phyloP scores from a whole-genome alignment of 371 early-diverging fungal species.

The Dipsacomyces acuminosporus region DNA sequence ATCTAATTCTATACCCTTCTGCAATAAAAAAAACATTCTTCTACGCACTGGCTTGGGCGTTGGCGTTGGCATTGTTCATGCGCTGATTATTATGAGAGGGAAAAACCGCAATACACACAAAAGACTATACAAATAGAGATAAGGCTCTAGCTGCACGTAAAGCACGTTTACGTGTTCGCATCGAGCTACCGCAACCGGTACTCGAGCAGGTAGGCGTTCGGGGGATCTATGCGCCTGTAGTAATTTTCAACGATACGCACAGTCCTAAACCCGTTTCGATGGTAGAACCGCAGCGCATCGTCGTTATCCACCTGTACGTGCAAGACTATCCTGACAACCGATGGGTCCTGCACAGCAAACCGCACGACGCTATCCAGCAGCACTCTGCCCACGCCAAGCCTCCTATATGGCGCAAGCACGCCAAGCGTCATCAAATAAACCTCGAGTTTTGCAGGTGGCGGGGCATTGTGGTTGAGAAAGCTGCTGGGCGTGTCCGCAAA shows the following conservation, averaged over 20 bases:
- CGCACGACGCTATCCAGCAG: constrained; percentile 20
- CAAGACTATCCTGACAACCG: constrained; percentile 62
- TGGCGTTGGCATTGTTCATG: too few relatives aligned
- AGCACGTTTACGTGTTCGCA: too few relatives aligned
- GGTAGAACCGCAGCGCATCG: constrained; percentile 84
- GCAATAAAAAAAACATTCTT: neutral
- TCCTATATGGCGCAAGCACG: constrained; percentile 80
- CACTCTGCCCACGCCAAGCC: constrained; percentile 66
- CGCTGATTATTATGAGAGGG: neutral
- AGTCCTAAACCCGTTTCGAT: constrained; percentile 73
- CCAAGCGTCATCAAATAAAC: constrained; percentile 95
- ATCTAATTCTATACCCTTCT: neutral
- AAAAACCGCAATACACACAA: constrained; percentile 1
- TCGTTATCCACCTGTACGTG: constrained; percentile 90
- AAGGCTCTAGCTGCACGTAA: too few relatives aligned
- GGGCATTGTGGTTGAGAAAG: neutral
- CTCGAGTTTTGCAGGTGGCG: constrained; percentile 9
- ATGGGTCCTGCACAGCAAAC: constrained; percentile 27
- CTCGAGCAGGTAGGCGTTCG: constrained; percentile 72
- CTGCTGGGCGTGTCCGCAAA: constrained; percentile 17
- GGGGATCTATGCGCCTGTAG: constrained; percentile 78
- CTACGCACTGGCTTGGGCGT: neutral
- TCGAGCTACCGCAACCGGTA: constrained; percentile 28
- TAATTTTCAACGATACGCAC: constrained; percentile 69
- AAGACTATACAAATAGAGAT: too few relatives aligned